Evolutionary conservation across 2,329 filamentous ascomycete species (phyloP).

Genomic region (Fusarium robinianum): DNA sequence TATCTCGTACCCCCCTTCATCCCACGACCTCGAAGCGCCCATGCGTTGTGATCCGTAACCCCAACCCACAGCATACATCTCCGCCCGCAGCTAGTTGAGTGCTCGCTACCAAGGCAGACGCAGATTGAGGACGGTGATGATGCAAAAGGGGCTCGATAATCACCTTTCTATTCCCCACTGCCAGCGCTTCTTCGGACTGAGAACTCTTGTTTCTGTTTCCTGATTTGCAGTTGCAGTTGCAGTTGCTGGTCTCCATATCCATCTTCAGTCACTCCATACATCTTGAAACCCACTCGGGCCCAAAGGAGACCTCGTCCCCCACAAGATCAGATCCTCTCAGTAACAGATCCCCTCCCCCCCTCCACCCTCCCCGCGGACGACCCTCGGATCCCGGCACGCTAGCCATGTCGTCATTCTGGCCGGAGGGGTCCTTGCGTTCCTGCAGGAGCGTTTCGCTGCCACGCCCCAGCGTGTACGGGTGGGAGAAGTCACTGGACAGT

Average conservation of each 20-base stretch:
- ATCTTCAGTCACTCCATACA: constrained; percentile 4
- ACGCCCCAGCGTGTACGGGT: constrained; percentile 8
- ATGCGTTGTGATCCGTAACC: constrained; percentile 5
- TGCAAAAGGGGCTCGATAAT: constrained; percentile 22
- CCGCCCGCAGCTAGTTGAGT: neutral
- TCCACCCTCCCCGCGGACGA: no score
- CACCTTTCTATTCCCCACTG: constrained; percentile 17
- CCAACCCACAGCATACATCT: constrained; percentile 7
- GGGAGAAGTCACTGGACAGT: constrained; percentile 25
- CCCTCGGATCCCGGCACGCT: constrained; percentile 20
- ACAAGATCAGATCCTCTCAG: constrained; percentile 8
- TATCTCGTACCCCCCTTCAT: constrained; percentile 7
- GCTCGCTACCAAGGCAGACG: constrained; percentile 6
- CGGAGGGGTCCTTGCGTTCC: constrained; percentile 9
- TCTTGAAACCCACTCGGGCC: constrained; percentile 8
- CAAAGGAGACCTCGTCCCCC: constrained; percentile 14
- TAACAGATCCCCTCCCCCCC: constrained; percentile 19
- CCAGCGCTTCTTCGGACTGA: constrained; percentile 18
- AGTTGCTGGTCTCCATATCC: neutral
- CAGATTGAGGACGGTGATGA: constrained; percentile 8
- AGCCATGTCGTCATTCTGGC: constrained; percentile 10
- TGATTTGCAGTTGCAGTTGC: constrained; percentile 6
- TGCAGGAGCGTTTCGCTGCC: constrained; percentile 21
- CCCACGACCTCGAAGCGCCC: constrained; percentile 14
- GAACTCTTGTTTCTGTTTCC: constrained; percentile 7